Conservation (phyloP, 148 eudicot species). For the Vaccinium vitisidaea region DNA sequence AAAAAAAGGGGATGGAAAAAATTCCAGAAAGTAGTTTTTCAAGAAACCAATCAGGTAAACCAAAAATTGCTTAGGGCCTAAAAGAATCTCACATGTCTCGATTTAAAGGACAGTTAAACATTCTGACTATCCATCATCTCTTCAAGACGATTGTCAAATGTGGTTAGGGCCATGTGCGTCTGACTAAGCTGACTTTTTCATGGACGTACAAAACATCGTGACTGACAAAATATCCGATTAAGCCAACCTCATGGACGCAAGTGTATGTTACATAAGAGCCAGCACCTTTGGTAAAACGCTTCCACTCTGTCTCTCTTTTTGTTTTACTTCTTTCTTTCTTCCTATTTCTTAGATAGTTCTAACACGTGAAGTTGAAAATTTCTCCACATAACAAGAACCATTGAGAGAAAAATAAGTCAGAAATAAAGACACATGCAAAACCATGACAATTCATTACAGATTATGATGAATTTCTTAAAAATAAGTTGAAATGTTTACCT, state of each 20-base stretch:
- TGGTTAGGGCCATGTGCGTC: not conserved
- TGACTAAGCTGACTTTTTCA: not conserved
- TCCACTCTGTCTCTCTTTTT: not conserved
- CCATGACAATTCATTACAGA: not conserved
- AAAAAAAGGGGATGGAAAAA: not conserved
- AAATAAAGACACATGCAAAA: not conserved
- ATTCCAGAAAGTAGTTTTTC: not conserved
- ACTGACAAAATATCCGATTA: not conserved
- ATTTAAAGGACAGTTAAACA: too few relatives aligned
- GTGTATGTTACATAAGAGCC: not conserved
- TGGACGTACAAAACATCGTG: not conserved
- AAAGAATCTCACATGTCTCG: too few relatives aligned
- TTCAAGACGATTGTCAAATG: not conserved
- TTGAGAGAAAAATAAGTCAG: not conserved
- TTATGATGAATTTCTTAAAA: not conserved
- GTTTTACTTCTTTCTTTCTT: not conserved
- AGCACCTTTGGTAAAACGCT: not conserved
- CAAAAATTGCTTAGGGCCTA: too few relatives aligned
- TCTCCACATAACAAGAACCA: not conserved
- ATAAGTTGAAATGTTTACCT: slow-evolving; percentile 40
- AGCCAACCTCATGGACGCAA: not conserved
- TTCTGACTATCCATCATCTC: too few relatives aligned
- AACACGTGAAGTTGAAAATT: not conserved
- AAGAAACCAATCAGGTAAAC: too few relatives aligned
- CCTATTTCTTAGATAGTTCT: not conserved